Conservation (phyloP, 148 eudicot genomes). For the Oxyria digyna region DNA sequence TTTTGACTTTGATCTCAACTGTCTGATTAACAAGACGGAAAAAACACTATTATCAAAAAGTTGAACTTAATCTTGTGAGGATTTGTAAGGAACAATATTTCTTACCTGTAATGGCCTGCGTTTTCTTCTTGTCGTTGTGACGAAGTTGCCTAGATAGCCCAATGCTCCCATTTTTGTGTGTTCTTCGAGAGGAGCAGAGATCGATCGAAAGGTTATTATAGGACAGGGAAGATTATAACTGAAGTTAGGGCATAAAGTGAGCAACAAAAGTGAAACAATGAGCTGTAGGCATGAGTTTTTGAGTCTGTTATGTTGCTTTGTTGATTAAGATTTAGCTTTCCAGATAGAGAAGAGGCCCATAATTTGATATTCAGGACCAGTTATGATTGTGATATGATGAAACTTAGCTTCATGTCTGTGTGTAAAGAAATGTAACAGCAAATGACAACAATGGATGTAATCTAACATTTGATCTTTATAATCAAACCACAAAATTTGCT, state of each 20-base stretch:
- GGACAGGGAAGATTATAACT: not conserved
- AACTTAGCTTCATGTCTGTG: not conserved
- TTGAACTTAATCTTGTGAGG: not conserved
- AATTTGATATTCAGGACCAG: not conserved
- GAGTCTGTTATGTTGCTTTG: not conserved
- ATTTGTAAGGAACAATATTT: not conserved
- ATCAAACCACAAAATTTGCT: not conserved
- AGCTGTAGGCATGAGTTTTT: not conserved
- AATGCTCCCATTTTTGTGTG: slow-evolving; percentile 74
- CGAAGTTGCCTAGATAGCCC: slow-evolving; percentile 63
- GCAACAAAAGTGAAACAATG: not conserved
- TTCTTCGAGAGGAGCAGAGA: not conserved
- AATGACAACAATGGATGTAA: not conserved
- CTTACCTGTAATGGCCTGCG: slow-evolving; percentile 67
- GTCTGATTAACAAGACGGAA: slow-evolving; percentile 24
- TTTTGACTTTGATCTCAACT: slow-evolving; percentile 76
- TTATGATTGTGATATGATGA: not conserved
- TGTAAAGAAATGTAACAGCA: not conserved
- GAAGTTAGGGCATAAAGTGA: not conserved
- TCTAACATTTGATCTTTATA: not conserved
- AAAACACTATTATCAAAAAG: not conserved
- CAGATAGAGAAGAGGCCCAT: slow-evolving; percentile 6
- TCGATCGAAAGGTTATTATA: no score
- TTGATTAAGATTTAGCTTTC: slow-evolving; percentile 3
- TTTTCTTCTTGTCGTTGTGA: slow-evolving; percentile 44